These are phyloP conservation scores for Claviceps quebecensis DNA, from an alignment of 2,329 filamentous ascomycete species.

Conservation along the genomic window DNA sequence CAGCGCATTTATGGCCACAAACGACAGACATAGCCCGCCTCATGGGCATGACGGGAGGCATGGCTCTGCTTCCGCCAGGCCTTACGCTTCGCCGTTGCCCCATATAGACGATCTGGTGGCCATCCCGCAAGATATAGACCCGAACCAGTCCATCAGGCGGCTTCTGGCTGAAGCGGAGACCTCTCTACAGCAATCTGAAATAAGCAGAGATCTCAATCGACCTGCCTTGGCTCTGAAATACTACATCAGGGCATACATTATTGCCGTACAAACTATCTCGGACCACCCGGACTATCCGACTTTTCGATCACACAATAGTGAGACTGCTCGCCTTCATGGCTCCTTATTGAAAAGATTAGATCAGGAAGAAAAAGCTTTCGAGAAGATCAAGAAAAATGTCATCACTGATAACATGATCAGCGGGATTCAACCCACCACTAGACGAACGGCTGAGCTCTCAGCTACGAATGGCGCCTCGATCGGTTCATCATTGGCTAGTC, in stretches of 20 bases:
- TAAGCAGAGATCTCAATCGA: conserved; percentile 46
- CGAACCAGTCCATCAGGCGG: conserved; percentile 36
- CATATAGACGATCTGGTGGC: conserved; percentile 41
- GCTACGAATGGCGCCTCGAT: conserved; percentile 1
- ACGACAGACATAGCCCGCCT: conserved; percentile 17
- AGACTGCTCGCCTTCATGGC: conserved; percentile 33
- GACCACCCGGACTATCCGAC: conserved; percentile 60
- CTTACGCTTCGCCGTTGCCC: conserved; percentile 24
- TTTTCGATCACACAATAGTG: conserved; percentile 32
- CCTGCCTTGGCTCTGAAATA: conserved; percentile 68
- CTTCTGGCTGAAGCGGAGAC: conserved; percentile 39
- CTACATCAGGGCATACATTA: conserved; percentile 69
- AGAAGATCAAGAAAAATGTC: conserved; percentile 44
- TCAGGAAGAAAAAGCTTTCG: conserved; percentile 34
- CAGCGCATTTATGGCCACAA: conserved; percentile 15
- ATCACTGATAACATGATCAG: conserved; percentile 49
- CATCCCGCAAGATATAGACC: conserved; percentile 31
- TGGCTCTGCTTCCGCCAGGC: conserved; percentile 12
- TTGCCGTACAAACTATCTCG: conserved; percentile 64
- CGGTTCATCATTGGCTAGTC: neutral
- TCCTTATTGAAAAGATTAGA: conserved; percentile 37
- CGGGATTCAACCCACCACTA: conserved; percentile 35
- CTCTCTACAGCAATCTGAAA: conserved; percentile 45
- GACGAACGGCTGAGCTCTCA: conserved; percentile 9
- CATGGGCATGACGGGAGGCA: conserved; percentile 14